Percentiles rank a stretch among this genome's conserved stretches.
phyloP scores from a whole-genome alignment of 768 basidiomycete genomes.

The Lepiota venenata region DNA sequence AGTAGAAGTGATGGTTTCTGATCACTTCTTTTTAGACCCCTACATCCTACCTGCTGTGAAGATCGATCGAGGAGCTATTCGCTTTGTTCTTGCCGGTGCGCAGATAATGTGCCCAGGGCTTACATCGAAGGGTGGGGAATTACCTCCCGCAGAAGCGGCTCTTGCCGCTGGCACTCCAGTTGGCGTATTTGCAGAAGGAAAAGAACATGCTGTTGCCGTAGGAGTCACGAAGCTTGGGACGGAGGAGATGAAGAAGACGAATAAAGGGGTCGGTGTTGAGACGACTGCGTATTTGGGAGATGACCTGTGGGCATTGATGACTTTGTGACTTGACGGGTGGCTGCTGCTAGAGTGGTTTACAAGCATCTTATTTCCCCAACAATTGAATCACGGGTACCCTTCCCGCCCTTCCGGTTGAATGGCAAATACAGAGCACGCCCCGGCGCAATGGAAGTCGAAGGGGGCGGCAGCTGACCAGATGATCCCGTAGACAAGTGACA shows the following conservation, averaged over 20 bases:
- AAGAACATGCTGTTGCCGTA: conserved; percentile 86
- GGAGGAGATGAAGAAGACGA: conserved; percentile 86
- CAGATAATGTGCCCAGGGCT: conserved; percentile 98
- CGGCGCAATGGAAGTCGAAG: too few species aligned
- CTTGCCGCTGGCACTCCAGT: conserved; percentile 75
- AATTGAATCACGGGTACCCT: too few species aligned
- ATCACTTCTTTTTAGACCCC: conserved; percentile 60
- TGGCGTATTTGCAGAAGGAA: conserved; percentile 95
- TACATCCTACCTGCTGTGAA: conserved; percentile 84
- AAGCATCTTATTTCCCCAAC: too few species aligned
- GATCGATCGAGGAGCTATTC: conserved; percentile 96
- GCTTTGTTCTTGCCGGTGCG: conserved; percentile 90
- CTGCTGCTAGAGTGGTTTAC: too few species aligned
- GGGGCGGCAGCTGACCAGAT: too few species aligned
- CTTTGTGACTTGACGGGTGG: conserved; percentile 40
- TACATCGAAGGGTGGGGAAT: conserved; percentile 86
- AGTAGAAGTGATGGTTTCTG: conserved; percentile 9
- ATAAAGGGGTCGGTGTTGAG: conserved; percentile 91
- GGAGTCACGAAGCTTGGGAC: conserved; percentile 80
- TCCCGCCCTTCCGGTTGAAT: too few species aligned
- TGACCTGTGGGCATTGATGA: conserved; percentile 75
- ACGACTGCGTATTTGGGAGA: conserved; percentile 84
- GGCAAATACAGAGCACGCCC: too few species aligned
- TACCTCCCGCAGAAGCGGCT: conserved; percentile 69
- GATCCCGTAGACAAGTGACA: too few species aligned